Evolutionary conservation across 2,329 filamentous ascomycete genomes (phyloP).

Genomic region (Sarocladiaceae sp.): DNA sequence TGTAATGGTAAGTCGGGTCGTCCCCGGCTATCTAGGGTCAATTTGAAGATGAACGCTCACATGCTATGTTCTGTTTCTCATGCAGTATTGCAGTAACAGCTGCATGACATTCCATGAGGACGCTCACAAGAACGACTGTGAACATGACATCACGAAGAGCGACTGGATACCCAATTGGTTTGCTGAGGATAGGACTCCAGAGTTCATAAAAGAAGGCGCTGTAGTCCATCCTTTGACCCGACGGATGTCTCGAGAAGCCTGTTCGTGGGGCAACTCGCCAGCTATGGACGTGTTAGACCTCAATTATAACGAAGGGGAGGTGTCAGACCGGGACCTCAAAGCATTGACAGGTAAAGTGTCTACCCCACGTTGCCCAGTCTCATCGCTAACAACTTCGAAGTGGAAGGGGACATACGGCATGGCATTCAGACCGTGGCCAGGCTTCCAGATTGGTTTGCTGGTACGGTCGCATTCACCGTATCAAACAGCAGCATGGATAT

Average conservation of each 20-base stretch:
- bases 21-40: no score
- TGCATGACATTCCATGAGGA: neutral
- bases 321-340: neutral
- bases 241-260: neutral
- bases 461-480: neutral
- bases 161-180: neutral
- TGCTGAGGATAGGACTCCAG: neutral
- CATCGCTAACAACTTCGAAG: neutral
- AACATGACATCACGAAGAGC: neutral
- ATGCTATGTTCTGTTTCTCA: neutral
- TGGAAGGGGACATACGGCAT: constrained; percentile 4
- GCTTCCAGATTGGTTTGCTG: neutral
- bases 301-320: neutral
- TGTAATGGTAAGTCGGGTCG: constrained; percentile 5
- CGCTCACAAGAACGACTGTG: neutral
- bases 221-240: neutral
- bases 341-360: neutral
- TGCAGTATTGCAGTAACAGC: neutral
- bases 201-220: neutral
- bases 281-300: neutral
- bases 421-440: neutral
- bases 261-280: neutral
- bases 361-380: no score
- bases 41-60: neutral
- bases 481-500: constrained; percentile 1